phyloP scores from a whole-genome alignment of 176 grass and related monocot genomes.

The Alloteropsis semialata region DNA sequence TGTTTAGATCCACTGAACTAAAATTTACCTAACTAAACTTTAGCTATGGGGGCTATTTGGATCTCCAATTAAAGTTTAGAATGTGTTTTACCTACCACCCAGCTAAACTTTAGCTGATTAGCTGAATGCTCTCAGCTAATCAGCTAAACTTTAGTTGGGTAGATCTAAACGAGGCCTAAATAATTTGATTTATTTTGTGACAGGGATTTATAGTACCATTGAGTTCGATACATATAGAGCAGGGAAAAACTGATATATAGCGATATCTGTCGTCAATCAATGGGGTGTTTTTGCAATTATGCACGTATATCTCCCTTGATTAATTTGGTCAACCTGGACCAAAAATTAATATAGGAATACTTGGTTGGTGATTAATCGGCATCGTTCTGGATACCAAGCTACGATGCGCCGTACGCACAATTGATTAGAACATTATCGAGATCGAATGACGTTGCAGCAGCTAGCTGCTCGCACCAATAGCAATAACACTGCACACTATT shows the following conservation, averaged over 20 bases:
- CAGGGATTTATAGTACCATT: neutral
- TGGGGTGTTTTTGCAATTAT: neutral
- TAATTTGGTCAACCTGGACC: neutral
- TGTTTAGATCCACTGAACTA: no score
- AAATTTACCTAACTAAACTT: no score
- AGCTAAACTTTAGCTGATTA: no score
- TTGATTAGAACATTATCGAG: neutral
- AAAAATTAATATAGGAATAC: neutral
- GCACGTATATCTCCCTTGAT: neutral
- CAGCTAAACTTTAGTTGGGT: no score
- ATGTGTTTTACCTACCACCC: no score
- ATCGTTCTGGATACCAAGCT: slow-evolving; percentile 7
- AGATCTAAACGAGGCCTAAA: no score
- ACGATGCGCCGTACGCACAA: neutral
- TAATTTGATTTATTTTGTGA: neutral
- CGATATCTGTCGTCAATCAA: neutral
- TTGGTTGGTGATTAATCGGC: slow-evolving; percentile 34
- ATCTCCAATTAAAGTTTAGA: no score
- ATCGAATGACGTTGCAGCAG: neutral
- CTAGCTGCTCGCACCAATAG: neutral
- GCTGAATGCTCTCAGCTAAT: no score
- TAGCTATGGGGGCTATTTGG: no score
- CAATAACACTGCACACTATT: no score
- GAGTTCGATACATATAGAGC: neutral
- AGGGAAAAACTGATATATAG: neutral